phyloP scores from a whole-genome alignment of 768 basidiomycete species.

The Leccinum boreale region DNA sequence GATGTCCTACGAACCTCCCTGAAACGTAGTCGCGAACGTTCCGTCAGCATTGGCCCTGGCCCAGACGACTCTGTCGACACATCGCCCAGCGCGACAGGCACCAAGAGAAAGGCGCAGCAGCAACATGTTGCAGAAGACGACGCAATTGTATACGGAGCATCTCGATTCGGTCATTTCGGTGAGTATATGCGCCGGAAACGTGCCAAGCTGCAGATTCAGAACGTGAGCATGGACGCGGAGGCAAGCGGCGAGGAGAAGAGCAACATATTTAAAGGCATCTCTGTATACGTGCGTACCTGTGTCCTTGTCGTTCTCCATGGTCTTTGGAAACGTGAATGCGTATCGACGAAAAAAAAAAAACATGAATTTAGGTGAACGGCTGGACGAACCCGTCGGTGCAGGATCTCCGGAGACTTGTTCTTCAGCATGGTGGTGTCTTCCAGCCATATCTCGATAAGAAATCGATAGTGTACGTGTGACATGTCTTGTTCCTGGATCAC shows the following conservation, averaged over 20 bases:
- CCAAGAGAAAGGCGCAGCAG: constrained; percentile 18
- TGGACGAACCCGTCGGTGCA: constrained; percentile 86
- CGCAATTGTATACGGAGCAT: constrained; percentile 65
- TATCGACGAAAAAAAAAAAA: neutral
- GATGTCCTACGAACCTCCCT: constrained; percentile 34
- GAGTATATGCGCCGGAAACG: constrained; percentile 92
- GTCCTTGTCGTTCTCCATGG: neutral
- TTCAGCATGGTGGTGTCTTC: constrained; percentile 79
- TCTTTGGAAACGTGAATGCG: neutral
- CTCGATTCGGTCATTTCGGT: constrained; percentile 78
- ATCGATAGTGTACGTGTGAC: constrained; percentile 55
- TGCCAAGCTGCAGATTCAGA: constrained; percentile 85
- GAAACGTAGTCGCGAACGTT: constrained; percentile 35
- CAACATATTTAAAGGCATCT: constrained; percentile 66
- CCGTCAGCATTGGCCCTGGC: constrained; percentile 9
- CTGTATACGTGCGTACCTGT: constrained; percentile 71
- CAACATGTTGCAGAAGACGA: constrained; percentile 27
- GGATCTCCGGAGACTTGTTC: constrained; percentile 73
- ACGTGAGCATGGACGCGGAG: constrained; percentile 37
- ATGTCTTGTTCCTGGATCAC: neutral
- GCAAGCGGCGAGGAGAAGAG: constrained; percentile 28
- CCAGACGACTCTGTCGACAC: neutral
- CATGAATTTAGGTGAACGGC: constrained; percentile 71
- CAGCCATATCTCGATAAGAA: constrained; percentile 84
- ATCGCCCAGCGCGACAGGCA: neutral